These are phyloP conservation scores for Coniosporium apollinis DNA, from an alignment of 495 filamentous ascomycete species.

Conservation along the genomic window DNA sequence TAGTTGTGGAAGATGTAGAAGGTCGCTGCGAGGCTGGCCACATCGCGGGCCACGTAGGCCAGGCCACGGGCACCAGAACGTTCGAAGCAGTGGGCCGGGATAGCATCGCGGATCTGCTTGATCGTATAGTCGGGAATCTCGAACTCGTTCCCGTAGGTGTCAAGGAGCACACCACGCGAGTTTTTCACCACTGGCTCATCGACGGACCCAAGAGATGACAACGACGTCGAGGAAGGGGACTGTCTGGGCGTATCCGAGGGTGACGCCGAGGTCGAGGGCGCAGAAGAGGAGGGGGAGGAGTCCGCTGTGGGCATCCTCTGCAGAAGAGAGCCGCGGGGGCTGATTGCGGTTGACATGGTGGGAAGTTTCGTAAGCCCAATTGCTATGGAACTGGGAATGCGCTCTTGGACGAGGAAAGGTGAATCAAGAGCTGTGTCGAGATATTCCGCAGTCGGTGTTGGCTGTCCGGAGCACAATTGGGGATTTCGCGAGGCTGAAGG, in stretches of 20 bases:
- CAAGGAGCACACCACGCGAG: slow-evolving; percentile 26
- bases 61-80: slow-evolving; percentile 45
- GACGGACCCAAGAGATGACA: slow-evolving; percentile 73
- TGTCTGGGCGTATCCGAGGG: slow-evolving; percentile 36
- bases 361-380: too few species aligned
- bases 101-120: slow-evolving; percentile 66
- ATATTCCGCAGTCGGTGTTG: too few species aligned
- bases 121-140: slow-evolving; percentile 60
- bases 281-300: slow-evolving; percentile 35
- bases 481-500: too few species aligned
- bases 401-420: too few species aligned
- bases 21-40: slow-evolving; percentile 40
- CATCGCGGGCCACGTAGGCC: slow-evolving; percentile 53
- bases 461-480: too few species aligned
- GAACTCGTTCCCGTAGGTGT: slow-evolving; percentile 62
- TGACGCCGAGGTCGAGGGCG: slow-evolving; percentile 46
- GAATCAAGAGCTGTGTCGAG: too few species aligned
- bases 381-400: too few species aligned
- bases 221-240: slow-evolving; percentile 74
- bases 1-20: slow-evolving; percentile 53
- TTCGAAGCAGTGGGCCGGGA: slow-evolving; percentile 69
- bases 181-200: slow-evolving; percentile 27
- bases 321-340: slow-evolving; percentile 37
- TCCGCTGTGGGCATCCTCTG: slow-evolving; percentile 33
- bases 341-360: slow-evolving; percentile 42